Conservation (phyloP, 805 yeast genomes). For the Lipomyces starkeyi region DNA sequence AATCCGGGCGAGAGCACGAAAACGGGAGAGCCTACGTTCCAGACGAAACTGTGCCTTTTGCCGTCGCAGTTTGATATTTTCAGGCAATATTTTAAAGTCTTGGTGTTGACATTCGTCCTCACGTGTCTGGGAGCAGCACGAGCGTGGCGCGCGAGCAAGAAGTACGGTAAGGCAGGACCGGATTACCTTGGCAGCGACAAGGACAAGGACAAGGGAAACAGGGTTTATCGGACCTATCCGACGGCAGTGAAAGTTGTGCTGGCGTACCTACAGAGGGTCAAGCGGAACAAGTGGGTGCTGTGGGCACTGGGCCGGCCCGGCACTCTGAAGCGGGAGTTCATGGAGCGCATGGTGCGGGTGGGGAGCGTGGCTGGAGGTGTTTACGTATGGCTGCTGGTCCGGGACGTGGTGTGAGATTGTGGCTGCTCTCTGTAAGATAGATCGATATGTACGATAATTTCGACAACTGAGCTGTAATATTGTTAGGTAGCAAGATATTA, state of each 20-base stretch:
- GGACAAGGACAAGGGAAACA: slow-evolving; percentile 15
- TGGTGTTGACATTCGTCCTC: slow-evolving; percentile 26
- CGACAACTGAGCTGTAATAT: too few species aligned
- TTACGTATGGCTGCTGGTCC: slow-evolving; percentile 25
- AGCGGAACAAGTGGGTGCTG: slow-evolving; percentile 15
- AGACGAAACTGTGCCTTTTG: slow-evolving; percentile 40
- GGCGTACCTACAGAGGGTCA: slow-evolving; percentile 3
- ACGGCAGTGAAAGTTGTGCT: slow-evolving; percentile 10
- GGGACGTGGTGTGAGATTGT: background rate
- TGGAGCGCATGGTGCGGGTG: slow-evolving; percentile 14
- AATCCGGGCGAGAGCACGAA: slow-evolving; percentile 22
- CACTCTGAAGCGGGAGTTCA: slow-evolving; percentile 26
- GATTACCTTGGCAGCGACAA: slow-evolving; percentile 15
- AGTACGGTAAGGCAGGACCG: slow-evolving; percentile 11
- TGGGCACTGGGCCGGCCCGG: slow-evolving; percentile 26
- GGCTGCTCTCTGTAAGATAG: background rate
- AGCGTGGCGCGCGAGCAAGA: background rate
- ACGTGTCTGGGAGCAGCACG: slow-evolving; percentile 1
- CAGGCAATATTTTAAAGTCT: slow-evolving; percentile 26
- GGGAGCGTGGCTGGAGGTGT: slow-evolving; percentile 23
- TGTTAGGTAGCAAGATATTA: background rate
- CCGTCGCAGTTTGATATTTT: slow-evolving; percentile 39
- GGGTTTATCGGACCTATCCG: slow-evolving; percentile 15
- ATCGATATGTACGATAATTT: background rate
- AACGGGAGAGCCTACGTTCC: slow-evolving; percentile 18